Percentiles rank a stretch among this genome's conserved stretches.
Conservation (phyloP, 2,329 filamentous ascomycete species). For the Diaporthe ampelina region DNA sequence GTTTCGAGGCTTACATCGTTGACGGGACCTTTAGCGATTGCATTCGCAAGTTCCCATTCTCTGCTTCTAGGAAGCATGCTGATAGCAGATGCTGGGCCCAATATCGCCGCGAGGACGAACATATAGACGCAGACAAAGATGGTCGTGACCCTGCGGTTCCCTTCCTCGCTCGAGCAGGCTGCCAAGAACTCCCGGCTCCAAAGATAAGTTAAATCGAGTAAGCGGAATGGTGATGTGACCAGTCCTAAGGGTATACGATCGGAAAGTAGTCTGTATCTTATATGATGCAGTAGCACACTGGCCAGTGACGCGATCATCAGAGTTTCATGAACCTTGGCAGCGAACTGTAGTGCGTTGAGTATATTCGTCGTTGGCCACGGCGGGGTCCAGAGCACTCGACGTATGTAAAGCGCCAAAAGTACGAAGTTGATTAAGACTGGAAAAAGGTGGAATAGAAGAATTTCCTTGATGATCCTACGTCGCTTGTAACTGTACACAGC, state of each 20-base stretch:
- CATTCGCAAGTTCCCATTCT: neutral
- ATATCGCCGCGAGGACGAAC: neutral
- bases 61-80: neutral
- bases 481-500: neutral
- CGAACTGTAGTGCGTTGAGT: neutral
- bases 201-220: neutral
- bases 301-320: neutral
- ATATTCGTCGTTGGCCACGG: neutral
- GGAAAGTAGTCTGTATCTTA: neutral
- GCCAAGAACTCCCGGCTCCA: constrained; percentile 1
- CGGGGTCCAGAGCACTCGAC: neutral
- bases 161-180: fast-evolving
- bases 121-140: neutral
- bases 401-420: neutral
- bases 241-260: neutral
- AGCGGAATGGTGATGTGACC: neutral
- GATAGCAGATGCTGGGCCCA: neutral
- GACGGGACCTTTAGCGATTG: neutral
- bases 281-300: neutral
- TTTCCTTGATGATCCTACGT: neutral
- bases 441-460: neutral
- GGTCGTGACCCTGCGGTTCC: too few relatives aligned
- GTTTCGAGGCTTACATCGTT: neutral
- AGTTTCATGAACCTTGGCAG: neutral
- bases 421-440: neutral